Conservation (phyloP, 768 basidiomycete genomes). For the Leccinum uliginosum region DNA sequence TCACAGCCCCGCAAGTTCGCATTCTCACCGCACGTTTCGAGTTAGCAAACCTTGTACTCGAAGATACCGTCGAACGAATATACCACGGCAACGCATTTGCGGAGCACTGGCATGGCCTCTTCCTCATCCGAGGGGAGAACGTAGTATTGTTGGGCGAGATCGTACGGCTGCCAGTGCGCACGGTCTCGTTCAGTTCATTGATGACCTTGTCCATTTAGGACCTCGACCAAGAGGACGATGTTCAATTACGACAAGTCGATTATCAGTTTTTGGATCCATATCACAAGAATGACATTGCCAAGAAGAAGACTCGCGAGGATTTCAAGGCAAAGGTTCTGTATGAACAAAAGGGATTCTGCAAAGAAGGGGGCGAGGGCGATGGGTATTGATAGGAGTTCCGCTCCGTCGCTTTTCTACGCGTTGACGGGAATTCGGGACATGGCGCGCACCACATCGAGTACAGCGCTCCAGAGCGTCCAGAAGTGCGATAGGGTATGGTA, state of each 20-base stretch:
- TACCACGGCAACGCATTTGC: conserved; percentile 86
- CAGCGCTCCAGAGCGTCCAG: conserved; percentile 11
- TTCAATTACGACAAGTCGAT: conserved; percentile 73
- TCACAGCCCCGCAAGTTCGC: not conserved
- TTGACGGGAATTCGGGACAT: conserved; percentile 4
- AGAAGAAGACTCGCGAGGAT: conserved; percentile 78
- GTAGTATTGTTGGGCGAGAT: conserved; percentile 97
- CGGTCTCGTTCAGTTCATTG: conserved; percentile 1
- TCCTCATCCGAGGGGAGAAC: conserved; percentile 96
- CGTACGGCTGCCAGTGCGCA: conserved; percentile 46
- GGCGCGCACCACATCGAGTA: conserved; percentile 15
- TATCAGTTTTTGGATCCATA: conserved; percentile 65
- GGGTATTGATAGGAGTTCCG: conserved; percentile 56
- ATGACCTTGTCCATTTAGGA: conserved; percentile 49
- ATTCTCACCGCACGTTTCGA: conserved; percentile 1
- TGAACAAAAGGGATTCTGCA: conserved; percentile 85
- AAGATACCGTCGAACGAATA: conserved; percentile 93
- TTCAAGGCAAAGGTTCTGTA: conserved; percentile 77
- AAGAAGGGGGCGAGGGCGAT: conserved; percentile 95
- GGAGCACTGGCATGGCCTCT: conserved; percentile 83
- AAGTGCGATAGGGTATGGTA: conserved; percentile 22
- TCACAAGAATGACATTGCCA: conserved; percentile 68
- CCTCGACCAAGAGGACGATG: conserved; percentile 87
- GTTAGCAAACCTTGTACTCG: conserved; percentile 93
- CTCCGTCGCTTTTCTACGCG: conserved; percentile 10